phyloP scores from a whole-genome alignment of 495 filamentous ascomycete species.

The Articulospora tetracladia region DNA sequence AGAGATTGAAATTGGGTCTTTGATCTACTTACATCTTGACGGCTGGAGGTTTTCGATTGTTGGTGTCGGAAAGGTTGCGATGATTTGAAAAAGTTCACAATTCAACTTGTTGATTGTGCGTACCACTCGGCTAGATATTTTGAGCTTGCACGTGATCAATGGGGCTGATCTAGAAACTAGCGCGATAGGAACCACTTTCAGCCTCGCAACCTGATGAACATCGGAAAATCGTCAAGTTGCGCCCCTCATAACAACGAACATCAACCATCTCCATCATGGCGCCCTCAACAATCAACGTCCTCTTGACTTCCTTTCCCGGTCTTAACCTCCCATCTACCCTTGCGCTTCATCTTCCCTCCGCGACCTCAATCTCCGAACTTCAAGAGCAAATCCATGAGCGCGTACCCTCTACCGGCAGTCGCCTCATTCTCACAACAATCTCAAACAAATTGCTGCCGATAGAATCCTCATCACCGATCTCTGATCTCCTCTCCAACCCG shows the following conservation, averaged over 20 bases:
- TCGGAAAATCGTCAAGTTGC: not conserved
- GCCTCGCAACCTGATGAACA: not conserved
- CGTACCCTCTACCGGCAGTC: constrained; percentile 52
- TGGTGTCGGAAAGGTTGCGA: constrained; percentile 1
- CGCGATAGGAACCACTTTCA: not conserved
- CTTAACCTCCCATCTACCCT: constrained; percentile 76
- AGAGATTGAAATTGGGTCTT: not conserved
- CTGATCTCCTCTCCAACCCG: constrained; percentile 43
- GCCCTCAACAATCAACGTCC: constrained; percentile 64
- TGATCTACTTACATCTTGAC: constrained; percentile 46
- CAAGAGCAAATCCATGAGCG: constrained; percentile 55
- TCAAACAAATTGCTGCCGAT: constrained; percentile 65
- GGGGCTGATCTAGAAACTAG: no score
- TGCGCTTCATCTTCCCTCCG: constrained; percentile 61
- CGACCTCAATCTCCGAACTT: constrained; percentile 64
- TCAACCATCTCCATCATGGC: constrained; percentile 28
- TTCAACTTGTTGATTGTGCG: no score
- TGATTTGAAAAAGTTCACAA: constrained; percentile 11
- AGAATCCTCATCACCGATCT: constrained; percentile 42
- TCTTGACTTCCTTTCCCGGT: constrained; percentile 79
- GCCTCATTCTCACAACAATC: constrained; percentile 76
- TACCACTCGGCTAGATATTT: not conserved
- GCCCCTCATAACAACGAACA: not conserved
- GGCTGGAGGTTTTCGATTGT: constrained; percentile 25
- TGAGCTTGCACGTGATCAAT: not conserved